These are phyloP conservation scores for Verbena officinalis DNA, from an alignment of 257 asterid species.

Conservation along the genomic window DNA sequence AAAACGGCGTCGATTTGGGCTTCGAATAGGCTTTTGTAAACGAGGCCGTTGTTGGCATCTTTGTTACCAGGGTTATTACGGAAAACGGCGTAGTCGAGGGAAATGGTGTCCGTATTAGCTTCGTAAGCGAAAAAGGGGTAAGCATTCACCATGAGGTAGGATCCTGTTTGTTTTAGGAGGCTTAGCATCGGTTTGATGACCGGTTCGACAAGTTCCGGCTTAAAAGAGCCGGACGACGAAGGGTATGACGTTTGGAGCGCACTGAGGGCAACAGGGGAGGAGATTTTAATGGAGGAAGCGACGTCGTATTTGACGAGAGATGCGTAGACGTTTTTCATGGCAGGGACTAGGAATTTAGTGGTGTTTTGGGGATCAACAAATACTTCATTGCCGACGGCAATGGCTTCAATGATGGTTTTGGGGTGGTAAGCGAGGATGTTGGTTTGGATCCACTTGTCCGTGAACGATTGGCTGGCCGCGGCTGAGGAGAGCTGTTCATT, in stretches of 20 bases:
- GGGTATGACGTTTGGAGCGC: constrained; percentile 65
- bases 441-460: constrained; percentile 64
- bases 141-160: constrained; percentile 62
- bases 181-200: constrained; percentile 68
- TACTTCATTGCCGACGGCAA: constrained; percentile 78
- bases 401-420: constrained; percentile 53
- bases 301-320: constrained; percentile 47
- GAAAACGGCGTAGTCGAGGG: constrained; percentile 58
- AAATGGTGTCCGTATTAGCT: constrained; percentile 54
- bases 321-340: constrained; percentile 59
- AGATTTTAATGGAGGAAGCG: constrained; percentile 43
- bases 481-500: constrained; percentile 65
- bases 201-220: constrained; percentile 56
- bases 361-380: constrained; percentile 62
- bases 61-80: constrained; percentile 42
- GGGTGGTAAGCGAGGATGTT: constrained; percentile 52
- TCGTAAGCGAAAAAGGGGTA: constrained; percentile 71
- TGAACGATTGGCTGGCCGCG: constrained; percentile 43
- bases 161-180: constrained; percentile 54
- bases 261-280: constrained; percentile 66
- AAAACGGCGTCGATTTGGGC: constrained; percentile 79
- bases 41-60: constrained; percentile 61
- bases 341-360: constrained; percentile 59
- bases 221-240: constrained; percentile 64
- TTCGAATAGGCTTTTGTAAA: constrained; percentile 58